Evolutionary conservation across 1,284 basidiomycete species (phyloP).

Genomic region (Taiwanofungus camphoratus): DNA sequence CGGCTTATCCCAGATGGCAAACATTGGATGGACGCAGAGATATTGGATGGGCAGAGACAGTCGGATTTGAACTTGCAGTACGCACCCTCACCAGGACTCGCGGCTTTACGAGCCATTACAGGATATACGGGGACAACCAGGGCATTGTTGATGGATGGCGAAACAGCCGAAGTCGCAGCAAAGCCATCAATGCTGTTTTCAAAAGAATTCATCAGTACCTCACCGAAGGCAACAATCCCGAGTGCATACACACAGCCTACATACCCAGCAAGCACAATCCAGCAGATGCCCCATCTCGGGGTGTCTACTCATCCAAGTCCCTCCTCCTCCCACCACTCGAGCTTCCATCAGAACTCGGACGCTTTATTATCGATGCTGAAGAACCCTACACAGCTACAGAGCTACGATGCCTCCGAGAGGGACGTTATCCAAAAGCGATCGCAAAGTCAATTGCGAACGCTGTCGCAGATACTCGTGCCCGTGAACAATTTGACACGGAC

Average conservation of each 20-base stretch:
- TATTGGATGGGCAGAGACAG: slow-evolving; percentile 25
- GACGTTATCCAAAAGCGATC: not conserved
- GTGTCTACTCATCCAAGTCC: slow-evolving; percentile 19
- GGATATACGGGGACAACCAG: slow-evolving; percentile 24
- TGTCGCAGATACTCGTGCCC: not conserved
- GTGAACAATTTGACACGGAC: not conserved
- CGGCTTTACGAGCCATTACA: slow-evolving; percentile 4
- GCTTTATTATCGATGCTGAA: not conserved
- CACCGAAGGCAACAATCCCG: not conserved
- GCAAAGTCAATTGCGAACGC: not conserved
- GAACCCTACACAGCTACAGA: not conserved
- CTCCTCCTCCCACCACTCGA: slow-evolving; percentile 16
- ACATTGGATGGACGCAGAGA: slow-evolving; percentile 8
- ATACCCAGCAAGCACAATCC: slow-evolving; percentile 30
- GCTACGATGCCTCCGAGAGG: not conserved
- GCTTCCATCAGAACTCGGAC: slow-evolving; percentile 12
- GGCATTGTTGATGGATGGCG: slow-evolving; percentile 26
- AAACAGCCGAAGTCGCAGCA: slow-evolving; percentile 17
- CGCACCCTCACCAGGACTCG: slow-evolving; percentile 12
- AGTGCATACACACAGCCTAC: slow-evolving; percentile 16
- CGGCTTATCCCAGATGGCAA: slow-evolving; percentile 31
- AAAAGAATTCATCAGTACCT: slow-evolving; percentile 13
- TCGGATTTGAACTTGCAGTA: slow-evolving; percentile 33
- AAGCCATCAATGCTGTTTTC: slow-evolving; percentile 23
- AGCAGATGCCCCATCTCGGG: slow-evolving; percentile 35